Evolutionary conservation across 345 rosid species (phyloP).

Genomic region (Psidium friedrichsthalianum): DNA sequence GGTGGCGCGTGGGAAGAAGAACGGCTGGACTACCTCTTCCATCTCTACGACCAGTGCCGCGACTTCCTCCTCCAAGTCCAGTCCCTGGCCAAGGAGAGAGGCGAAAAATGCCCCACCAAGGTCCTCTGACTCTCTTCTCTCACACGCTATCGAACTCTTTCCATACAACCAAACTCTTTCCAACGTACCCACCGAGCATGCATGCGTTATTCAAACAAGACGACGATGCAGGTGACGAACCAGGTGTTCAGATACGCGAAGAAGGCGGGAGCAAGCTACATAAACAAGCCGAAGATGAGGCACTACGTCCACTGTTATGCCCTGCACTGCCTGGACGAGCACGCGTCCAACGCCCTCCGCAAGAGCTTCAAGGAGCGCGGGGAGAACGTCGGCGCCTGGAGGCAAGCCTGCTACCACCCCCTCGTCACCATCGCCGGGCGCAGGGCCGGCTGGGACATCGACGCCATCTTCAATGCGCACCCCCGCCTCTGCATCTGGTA

Average conservation of each 20-base stretch:
- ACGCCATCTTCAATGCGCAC: conserved; percentile 75
- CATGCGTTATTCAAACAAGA: neutral
- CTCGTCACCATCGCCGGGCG: conserved; percentile 72
- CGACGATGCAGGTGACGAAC: conserved; percentile 61
- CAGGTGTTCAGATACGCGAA: conserved; percentile 93
- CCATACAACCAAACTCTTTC: neutral
- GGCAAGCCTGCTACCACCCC: conserved; percentile 94
- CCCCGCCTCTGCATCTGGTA: conserved; percentile 96
- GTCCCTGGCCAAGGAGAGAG: conserved; percentile 82
- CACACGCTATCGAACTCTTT: neutral
- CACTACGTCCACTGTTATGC: conserved; percentile 99
- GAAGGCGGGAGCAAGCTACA: conserved; percentile 91
- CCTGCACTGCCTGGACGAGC: conserved; percentile 86
- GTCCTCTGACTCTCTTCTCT: conserved; percentile 12
- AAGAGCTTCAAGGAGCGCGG: conserved; percentile 83
- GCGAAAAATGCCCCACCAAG: conserved; percentile 98
- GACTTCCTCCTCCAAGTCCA: conserved; percentile 93
- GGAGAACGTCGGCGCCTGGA: conserved; percentile 95
- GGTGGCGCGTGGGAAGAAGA: conserved; percentile 99
- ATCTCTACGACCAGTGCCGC: conserved; percentile 93
- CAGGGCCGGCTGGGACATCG: conserved; percentile 87
- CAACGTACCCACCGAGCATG: neutral
- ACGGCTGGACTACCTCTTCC: conserved; percentile 98
- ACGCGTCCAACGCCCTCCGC: conserved; percentile 65
- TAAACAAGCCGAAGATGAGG: conserved; percentile 98